Base-by-base conservation (phyloP, 768 basidiomycete species). In the Macrolepiota dolichaula region DNA sequence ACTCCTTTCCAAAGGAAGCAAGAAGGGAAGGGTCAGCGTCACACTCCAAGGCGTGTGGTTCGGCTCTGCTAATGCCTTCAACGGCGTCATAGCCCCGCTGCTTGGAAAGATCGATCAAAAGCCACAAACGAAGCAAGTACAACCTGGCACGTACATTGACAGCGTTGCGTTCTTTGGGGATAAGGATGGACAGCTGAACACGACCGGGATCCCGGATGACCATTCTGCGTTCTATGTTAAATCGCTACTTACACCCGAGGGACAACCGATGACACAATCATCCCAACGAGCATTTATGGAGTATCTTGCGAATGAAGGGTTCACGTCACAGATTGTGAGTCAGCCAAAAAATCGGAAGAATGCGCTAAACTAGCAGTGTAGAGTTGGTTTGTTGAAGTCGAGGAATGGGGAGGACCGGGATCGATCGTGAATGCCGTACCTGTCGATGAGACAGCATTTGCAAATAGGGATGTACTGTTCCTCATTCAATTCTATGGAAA, bases 401-500 rank as follows among this genome's bases (percentile, higher is more conserved):
- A 78, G 29, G 65, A 80, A 0, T 81, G 76, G 38, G 81, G 80
- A 17, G 81, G 82, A 7, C 65, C 69, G 4, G 77, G 77, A 55
- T 83, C 81, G 4, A 76, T 72, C 7, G 76, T 84, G 64, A 81
- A 81, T 63, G 64, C 72, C 12, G 74, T 82, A 3, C 62, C 74
- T 5, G 32, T 69, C 4, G 67, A 75, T 37, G 74, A 72, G 1
- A 82, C 81, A 0, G 76, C 83, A 0, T 85, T 82, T 62, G 76
- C 71, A 0, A 76, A 79, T 57, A 72, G 84, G 24, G 70, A 69
- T 62, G 74, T 77, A 0, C 66, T 79, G 38, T 81, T 82, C 53
- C 77, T 75, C 1, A 74, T 84, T 55, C 83, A 84, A 64, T 72
- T 84, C 62, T 83, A 85, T 64, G 81, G 80, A 0, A 79, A 77